Evolutionary conservation across 331 rosid genomes (phyloP), one percentile per base, ranked within the genome.

Genomic region (Malus hybrid): DNA sequence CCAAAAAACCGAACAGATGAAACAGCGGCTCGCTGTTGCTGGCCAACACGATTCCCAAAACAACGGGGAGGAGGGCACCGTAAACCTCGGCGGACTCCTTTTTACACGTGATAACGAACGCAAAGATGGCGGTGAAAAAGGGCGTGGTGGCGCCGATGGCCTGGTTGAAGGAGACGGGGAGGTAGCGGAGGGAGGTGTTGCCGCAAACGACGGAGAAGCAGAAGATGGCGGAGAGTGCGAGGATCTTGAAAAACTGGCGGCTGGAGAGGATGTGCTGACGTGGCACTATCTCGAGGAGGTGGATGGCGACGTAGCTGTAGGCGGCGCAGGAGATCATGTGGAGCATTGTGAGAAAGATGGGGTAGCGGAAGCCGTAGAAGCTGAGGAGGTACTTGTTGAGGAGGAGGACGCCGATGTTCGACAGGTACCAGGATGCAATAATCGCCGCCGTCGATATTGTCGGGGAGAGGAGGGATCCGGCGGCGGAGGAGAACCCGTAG

Each of bases 141-240:
- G 99, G 99, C 0, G 98, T 91, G 1, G 99, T 95, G 3, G 99
- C 97, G 10, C 99, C 98, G 50, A 95, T 86, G 0, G 99, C 98
- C 56, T 95, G 99, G 86, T 92, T 95, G 64, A 95, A 92, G 1
- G 99, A 95, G 5, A 95, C 87, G 1, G 97, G 98, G 44, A 90
- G 82, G 88, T 95, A 95, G 60, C 94, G 86, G 26, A 95, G 85
- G 0, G 99, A 95, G 5, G 98, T 90, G 79, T 95, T 95, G 9
- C 99, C 99, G 65, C 98, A 92, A 28, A 95, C 98, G 14, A 95
- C 98, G 42, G 99, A 90, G 87, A 95, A 90, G 81, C 96, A 92
- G 85, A 95, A 95, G 48, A 95, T 90, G 52, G 76, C 85, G 66
- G 82, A 77, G 32, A 95, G 89, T 2, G 97, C 98, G 44, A 95